Evolutionary conservation across 1,284 basidiomycete genomes (phyloP), one percentile per base, ranked within the genome.

Genomic region (Cryptococcus sp.): DNA sequence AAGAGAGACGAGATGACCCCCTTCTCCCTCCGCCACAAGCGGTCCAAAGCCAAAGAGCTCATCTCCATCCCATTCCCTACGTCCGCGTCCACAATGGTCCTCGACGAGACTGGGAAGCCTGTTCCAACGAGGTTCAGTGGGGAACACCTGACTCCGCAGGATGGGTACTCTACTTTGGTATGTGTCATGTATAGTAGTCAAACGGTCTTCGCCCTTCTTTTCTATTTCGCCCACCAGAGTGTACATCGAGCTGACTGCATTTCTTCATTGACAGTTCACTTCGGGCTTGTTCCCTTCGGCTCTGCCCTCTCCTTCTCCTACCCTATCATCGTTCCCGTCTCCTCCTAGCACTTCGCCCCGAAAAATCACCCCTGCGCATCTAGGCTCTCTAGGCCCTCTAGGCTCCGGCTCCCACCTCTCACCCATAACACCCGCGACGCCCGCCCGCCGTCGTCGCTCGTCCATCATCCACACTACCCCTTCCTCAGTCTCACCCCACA

Each of bases 401-500:
- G 2, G 16, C 17, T 22, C 55, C 22, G 38, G 20, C 39, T 45
- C 51, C 5, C 38, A 44, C 22, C 42, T 45, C 27, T 47, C 51
- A 5, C 54, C 51, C 19, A 39, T 52, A 45, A 56, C 64, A 13
- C 50, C 60, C n/a, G 19, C 54, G 47, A 56, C 64, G 11, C 50
- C 60, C n/a, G 17, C 57, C 42, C 52, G 60, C 11, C 59, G 60
- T 16, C 52, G 59, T 27, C 56, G 65, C 52, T 62, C 63, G 8
- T 64, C 65, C 25, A 64, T 68, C 53, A 56, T 68, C 15, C 62
- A 63, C 50, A 44, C 52, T 16, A 66, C 66, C 5, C 48, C 57
- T 10, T 35, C 45, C 20, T 56, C 68, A 5, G 50, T 57, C n/a
- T 67, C 67, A 8, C 67, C 69, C 7, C 50, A 52, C 31, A 58